Evolutionary conservation across 805 yeast genomes (phyloP).

Genomic region (Metschnikowia continentalis): DNA sequence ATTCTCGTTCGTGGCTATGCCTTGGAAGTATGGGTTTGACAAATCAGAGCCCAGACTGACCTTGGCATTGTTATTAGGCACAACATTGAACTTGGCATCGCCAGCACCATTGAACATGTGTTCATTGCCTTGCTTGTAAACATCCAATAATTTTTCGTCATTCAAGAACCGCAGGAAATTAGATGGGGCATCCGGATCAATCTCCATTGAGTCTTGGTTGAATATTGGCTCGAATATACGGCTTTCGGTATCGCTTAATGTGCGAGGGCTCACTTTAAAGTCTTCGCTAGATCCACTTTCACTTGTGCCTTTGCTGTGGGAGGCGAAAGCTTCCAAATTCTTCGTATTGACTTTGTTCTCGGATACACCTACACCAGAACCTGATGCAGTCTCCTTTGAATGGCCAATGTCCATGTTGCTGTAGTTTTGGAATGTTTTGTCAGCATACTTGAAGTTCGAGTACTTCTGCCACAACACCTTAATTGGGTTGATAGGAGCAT

Average conservation of each 20-base stretch:
- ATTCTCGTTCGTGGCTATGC: background rate
- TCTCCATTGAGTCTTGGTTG: background rate
- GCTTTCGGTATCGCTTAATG: background rate
- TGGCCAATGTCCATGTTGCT: background rate
- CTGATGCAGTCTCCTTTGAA: background rate
- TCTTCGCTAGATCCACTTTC: constrained; percentile 1
- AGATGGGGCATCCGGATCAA: background rate
- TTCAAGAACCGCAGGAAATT: constrained; percentile 4
- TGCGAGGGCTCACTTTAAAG: background rate
- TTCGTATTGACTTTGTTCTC: background rate
- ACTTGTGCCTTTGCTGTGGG: background rate
- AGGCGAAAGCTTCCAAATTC: background rate
- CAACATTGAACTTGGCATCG: background rate
- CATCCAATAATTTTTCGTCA: background rate
- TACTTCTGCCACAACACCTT: constrained; percentile 8
- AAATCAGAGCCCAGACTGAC: background rate
- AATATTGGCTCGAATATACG: background rate
- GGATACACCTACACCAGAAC: background rate
- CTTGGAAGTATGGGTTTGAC: background rate
- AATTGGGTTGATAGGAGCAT: constrained; percentile 14
- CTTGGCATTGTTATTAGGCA: background rate
- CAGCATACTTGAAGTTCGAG: constrained; percentile 7
- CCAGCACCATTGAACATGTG: no score
- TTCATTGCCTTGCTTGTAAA: background rate
- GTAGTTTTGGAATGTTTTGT: constrained; percentile 1